Evolutionary conservation across 2,329 filamentous ascomycete genomes (phyloP), one percentile per base, ranked within the genome.

Genomic region (Alternaria triticimaculans): DNA sequence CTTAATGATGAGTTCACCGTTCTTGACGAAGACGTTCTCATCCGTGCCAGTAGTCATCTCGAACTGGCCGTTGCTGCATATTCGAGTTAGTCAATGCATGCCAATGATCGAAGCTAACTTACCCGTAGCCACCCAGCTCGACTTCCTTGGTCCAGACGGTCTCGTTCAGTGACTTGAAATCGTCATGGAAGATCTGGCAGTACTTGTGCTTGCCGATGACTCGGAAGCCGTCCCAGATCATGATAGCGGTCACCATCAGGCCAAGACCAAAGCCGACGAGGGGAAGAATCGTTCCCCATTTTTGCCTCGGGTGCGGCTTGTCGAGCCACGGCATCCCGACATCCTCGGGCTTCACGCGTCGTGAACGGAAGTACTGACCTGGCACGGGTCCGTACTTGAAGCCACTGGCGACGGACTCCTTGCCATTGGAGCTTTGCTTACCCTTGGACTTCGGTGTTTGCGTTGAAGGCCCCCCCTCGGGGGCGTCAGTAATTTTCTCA

Each of bases 221-320:
- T 54, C 82, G 82, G 43, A 94, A 77, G 5, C 93, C 93, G 69
- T 94, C 90, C 85, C 89, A 96, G 51, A 96, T 84, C 48, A 96
- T 81, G 72, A 94, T 87, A 1, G 85, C 92, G 1, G 90, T 87
- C 44, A 94, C 81, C 3, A 78, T 87, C 37, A 95, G 77, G 14
- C 93, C 93, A 14, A 94, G 64, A 4, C 89, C 51, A 54, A 96
- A 87, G 50, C 92, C 92, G 23, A 93, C 77, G 45, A 94, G 76
- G 3, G 92, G 92, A 61, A 96, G 86, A 66, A 95, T 93, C 3
- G 90, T 94, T 9, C 93, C 89, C 92, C 92, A 96, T 82, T 93
- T 96, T 84, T 95, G 91, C 78, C 89, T 91, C 12, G 90, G 89
- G 69, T 94, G 90, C 61, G 84, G 88, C 76, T 89, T 90, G n/a